Conservation (phyloP, 768 basidiomycete species). For the Panaeolus papilionaceus region DNA sequence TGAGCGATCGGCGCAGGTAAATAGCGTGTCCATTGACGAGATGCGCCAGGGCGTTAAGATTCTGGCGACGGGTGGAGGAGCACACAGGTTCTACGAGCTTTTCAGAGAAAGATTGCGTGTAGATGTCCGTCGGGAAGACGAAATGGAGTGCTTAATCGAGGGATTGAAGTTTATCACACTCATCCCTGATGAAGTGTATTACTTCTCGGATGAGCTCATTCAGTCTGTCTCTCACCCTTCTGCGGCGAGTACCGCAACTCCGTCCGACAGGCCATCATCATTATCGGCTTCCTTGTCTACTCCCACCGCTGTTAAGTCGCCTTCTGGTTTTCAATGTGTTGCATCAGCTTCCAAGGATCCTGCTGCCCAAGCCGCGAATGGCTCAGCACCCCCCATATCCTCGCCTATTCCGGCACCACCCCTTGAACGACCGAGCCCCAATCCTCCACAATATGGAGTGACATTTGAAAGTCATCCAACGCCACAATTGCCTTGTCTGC, state of each 20-base stretch:
- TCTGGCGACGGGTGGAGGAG: slow-evolving; percentile 97
- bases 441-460: slow-evolving; percentile 88
- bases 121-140: slow-evolving; percentile 90
- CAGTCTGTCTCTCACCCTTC: slow-evolving; percentile 56
- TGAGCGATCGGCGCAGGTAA: slow-evolving; percentile 81
- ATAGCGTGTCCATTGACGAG: slow-evolving; percentile 86
- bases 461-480: slow-evolving; percentile 85
- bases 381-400: slow-evolving; percentile 17
- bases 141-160: slow-evolving; percentile 98
- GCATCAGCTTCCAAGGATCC: slow-evolving; percentile 1
- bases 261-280: slow-evolving; percentile 23
- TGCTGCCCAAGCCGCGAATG: slow-evolving; percentile 3
- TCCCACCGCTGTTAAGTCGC: slow-evolving; percentile 26
- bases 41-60: slow-evolving; percentile 96
- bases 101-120: slow-evolving; percentile 78
- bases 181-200: slow-evolving; percentile 98
- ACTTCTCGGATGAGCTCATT: slow-evolving; percentile 97
- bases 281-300: slow-evolving; percentile 27
- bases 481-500: slow-evolving; percentile 91
- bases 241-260: slow-evolving; percentile 19
- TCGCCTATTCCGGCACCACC: slow-evolving; percentile 20
- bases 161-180: slow-evolving; percentile 95
- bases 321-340: slow-evolving; percentile 16
- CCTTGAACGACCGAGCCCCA: slow-evolving; percentile 87
- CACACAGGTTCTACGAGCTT: slow-evolving; percentile 90